These are phyloP conservation scores for Xylariaceae sp. DNA, from an alignment of 2,329 filamentous ascomycete genomes.

Conservation along the genomic window DNA sequence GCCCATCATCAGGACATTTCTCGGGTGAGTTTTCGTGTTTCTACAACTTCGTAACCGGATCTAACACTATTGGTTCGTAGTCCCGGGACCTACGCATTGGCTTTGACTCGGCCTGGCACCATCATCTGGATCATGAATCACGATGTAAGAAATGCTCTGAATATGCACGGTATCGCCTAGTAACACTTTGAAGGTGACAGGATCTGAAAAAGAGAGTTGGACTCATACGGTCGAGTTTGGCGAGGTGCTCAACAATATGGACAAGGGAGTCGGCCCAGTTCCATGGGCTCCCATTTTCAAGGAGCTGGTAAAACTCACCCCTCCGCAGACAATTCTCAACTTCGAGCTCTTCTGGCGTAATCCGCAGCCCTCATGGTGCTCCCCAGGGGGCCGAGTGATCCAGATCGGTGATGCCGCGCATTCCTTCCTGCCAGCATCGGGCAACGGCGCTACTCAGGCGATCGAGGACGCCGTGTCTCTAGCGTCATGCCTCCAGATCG, in stretches of 20 bases:
- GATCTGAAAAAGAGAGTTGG: conserved; percentile 38
- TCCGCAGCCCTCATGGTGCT: conserved; percentile 38
- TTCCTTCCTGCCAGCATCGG: conserved; percentile 39
- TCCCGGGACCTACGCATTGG: conserved; percentile 40
- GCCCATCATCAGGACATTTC: conserved; percentile 43
- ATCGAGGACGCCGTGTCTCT: conserved; percentile 41
- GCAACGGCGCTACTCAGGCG: conserved; percentile 41
- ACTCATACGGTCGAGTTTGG: conserved; percentile 34
- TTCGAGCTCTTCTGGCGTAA: conserved; percentile 42
- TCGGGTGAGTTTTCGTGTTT: conserved; percentile 39
- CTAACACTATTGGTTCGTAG: conserved; percentile 32
- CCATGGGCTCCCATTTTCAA: conserved; percentile 36
- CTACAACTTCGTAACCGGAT: conserved; percentile 25
- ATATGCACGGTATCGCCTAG: neutral
- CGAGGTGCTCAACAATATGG: conserved; percentile 38
- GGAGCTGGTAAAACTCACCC: conserved; percentile 34
- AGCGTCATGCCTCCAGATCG: conserved; percentile 37
- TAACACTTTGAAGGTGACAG: conserved; percentile 31
- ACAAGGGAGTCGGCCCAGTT: conserved; percentile 31
- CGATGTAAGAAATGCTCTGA: conserved; percentile 27
- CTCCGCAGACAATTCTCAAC: conserved; percentile 35
- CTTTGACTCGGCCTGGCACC: conserved; percentile 33
- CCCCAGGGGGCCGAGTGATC: conserved; percentile 34
- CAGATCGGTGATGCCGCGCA: conserved; percentile 41
- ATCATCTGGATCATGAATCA: conserved; percentile 40